These are phyloP conservation scores for Teunomyces lycoperdinae DNA, from an alignment of 805 yeast genomes.

Conservation along the genomic window DNA sequence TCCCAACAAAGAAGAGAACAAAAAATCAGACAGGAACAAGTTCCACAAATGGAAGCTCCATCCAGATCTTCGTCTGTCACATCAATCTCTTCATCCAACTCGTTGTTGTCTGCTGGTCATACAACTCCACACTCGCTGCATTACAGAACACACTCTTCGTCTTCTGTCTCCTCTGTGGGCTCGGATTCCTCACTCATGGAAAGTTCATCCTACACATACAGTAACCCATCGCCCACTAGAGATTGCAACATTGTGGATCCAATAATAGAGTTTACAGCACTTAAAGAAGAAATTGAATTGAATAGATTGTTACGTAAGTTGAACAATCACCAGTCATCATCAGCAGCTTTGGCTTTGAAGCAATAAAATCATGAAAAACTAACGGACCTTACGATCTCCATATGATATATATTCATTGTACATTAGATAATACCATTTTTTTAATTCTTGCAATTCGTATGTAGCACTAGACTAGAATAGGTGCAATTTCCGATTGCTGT, in stretches of 20 bases:
- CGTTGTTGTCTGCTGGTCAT: slow-evolving; percentile 2
- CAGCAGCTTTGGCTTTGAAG: background rate
- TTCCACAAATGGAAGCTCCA: background rate
- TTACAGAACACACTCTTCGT: slow-evolving; percentile 19
- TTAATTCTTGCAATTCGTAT: background rate
- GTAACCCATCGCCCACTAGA: slow-evolving; percentile 4
- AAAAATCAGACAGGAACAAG: slow-evolving; percentile 6
- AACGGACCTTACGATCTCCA: slow-evolving; percentile 2
- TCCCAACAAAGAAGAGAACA: slow-evolving; percentile 22
- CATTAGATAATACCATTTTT: slow-evolving; percentile 1
- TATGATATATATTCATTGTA: slow-evolving; percentile 4
- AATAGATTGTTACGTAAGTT: slow-evolving; percentile 17
- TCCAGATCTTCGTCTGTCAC: slow-evolving; percentile 1
- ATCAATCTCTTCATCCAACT: background rate
- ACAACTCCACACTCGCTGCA: slow-evolving; percentile 17
- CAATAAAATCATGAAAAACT: background rate
- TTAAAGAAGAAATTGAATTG: slow-evolving; percentile 33
- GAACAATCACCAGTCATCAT: slow-evolving; percentile 5
- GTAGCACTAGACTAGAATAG: background rate
- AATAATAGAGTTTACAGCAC: slow-evolving; percentile 32
- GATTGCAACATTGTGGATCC: slow-evolving; percentile 24
- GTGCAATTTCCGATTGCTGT: no score
- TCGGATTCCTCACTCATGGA: slow-evolving; percentile 8
- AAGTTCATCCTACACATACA: slow-evolving; percentile 4
- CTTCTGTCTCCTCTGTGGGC: slow-evolving; percentile 8